Percentiles rank a stretch among this genome's conserved stretches.
These are phyloP conservation scores for Paramyrothecium sp. DNA, from an alignment of 2,329 filamentous ascomycete genomes.

Conservation along the genomic window DNA sequence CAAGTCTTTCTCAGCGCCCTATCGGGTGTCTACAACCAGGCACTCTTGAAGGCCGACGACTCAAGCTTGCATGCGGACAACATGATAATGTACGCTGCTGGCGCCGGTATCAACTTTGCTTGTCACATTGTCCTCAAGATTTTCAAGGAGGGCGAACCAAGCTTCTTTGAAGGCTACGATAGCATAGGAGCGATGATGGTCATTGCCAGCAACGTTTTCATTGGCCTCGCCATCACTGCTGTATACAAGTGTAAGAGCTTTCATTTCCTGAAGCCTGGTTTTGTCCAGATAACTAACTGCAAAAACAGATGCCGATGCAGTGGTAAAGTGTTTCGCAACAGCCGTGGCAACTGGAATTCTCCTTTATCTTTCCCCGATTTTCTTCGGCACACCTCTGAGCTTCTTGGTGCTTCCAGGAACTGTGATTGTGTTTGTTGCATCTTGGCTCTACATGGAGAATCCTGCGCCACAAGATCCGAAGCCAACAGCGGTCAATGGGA, in stretches of 20 bases:
- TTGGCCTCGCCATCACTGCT: constrained; percentile 30
- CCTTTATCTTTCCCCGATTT: constrained; percentile 25
- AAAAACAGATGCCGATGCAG: constrained; percentile 26
- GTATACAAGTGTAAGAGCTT: constrained; percentile 28
- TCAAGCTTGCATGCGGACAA: constrained; percentile 30
- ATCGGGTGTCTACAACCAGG: constrained; percentile 32
- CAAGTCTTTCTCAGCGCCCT: constrained; percentile 28
- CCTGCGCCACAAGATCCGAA: too few species aligned
- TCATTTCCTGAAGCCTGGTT: neutral
- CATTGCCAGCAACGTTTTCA: constrained; percentile 29
- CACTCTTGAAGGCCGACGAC: constrained; percentile 25
- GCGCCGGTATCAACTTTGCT: constrained; percentile 23
- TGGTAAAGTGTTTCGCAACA: constrained; percentile 31
- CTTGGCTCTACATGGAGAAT: constrained; percentile 26
- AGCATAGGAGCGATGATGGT: constrained; percentile 26
- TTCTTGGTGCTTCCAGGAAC: constrained; percentile 25
- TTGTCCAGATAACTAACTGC: neutral
- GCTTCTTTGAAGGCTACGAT: constrained; percentile 19
- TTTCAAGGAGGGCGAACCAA: constrained; percentile 24
- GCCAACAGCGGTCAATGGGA: too few species aligned
- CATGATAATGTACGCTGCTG: constrained; percentile 27
- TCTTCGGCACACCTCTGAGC: constrained; percentile 24
- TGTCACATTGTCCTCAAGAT: constrained; percentile 20
- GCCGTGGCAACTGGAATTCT: constrained; percentile 28
- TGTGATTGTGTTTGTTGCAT: constrained; percentile 25